Evolutionary conservation across 2,329 filamentous ascomycete species (phyloP).

Genomic region (Amylocarpus encephaloides): DNA sequence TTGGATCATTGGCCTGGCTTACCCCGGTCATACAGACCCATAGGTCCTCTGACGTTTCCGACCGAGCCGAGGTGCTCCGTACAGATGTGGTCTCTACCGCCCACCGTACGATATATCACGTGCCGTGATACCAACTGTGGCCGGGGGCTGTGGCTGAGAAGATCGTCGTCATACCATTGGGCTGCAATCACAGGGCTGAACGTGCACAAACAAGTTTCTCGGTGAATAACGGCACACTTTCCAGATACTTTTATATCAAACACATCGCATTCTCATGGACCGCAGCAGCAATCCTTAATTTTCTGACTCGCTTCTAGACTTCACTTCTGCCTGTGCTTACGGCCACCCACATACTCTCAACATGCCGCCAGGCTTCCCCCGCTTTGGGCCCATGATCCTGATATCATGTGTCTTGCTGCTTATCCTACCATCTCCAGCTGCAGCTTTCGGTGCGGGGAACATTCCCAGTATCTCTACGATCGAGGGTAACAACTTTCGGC

Average conservation of each 20-base stretch:
- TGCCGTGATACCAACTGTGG: neutral
- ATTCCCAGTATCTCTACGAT: slow-evolving; percentile 55
- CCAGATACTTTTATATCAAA: no score
- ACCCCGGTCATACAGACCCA: no score
- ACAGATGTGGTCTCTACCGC: no score
- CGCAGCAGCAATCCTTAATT: no score
- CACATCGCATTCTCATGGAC: no score
- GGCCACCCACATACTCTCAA: neutral
- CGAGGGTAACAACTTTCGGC: slow-evolving; percentile 63
- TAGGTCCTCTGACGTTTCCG: no score
- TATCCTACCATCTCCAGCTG: slow-evolving; percentile 49
- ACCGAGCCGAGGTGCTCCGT: no score
- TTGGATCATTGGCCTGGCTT: no score
- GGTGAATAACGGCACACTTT: no score
- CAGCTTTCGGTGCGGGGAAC: slow-evolving; percentile 64
- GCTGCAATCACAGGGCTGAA: neutral
- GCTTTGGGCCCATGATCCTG: slow-evolving; percentile 36
- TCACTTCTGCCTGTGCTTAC: no score
- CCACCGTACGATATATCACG: neutral
- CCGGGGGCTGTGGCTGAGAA: no score
- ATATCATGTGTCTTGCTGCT: slow-evolving; percentile 47
- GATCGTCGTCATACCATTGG: neutral
- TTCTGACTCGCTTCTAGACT: no score
- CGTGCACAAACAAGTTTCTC: neutral
- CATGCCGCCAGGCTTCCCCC: slow-evolving; percentile 20